A percentile compares a stretch with the other conserved stretches of the same genome.
phyloP scores from a whole-genome alignment of 371 early-diverging fungal genomes.

The Zancudomyces culisetae region DNA sequence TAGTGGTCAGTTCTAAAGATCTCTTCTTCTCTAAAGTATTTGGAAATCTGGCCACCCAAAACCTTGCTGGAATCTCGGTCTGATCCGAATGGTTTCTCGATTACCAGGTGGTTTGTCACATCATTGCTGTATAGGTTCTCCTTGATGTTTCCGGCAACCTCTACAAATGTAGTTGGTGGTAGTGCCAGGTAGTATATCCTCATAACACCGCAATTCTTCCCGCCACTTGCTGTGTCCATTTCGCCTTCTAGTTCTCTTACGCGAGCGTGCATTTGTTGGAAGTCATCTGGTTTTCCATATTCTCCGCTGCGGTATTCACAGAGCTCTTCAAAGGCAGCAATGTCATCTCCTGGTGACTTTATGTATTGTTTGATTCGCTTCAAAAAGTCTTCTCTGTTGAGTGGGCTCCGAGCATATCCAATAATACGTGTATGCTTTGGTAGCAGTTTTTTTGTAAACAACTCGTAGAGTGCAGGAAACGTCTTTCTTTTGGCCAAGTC shows the following conservation, averaged over 20 bases:
- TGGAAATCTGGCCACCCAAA: constrained; percentile 42
- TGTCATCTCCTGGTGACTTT: constrained; percentile 37
- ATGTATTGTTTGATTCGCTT: constrained; percentile 47
- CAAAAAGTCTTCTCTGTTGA: constrained; percentile 56
- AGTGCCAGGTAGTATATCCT: constrained; percentile 95
- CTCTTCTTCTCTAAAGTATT: constrained; percentile 69
- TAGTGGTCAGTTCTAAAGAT: constrained; percentile 97
- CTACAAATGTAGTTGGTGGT: constrained; percentile 88
- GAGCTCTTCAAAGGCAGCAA: constrained; percentile 41
- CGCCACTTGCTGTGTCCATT: constrained; percentile 2
- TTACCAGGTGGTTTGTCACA: constrained; percentile 51
- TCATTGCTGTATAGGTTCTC: constrained; percentile 33
- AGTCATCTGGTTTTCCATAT: constrained; percentile 70
- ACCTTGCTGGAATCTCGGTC: constrained; percentile 63
- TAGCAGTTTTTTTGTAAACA: constrained; percentile 55
- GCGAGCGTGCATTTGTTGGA: constrained; percentile 34
- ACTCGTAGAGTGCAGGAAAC: constrained; percentile 86
- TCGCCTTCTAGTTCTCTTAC: constrained; percentile 25
- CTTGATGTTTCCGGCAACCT: constrained; percentile 55
- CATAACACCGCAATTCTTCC: constrained; percentile 8
- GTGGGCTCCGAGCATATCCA: constrained; percentile 87
- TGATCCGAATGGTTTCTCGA: constrained; percentile 99
- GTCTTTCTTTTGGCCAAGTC: constrained; percentile 96
- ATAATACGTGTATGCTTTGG: constrained; percentile 58
- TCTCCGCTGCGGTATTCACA: constrained; percentile 74